These are phyloP conservation scores for Phytopythium kandeliae DNA, from an alignment of 352 stramenopile species.

Conservation along the genomic window DNA sequence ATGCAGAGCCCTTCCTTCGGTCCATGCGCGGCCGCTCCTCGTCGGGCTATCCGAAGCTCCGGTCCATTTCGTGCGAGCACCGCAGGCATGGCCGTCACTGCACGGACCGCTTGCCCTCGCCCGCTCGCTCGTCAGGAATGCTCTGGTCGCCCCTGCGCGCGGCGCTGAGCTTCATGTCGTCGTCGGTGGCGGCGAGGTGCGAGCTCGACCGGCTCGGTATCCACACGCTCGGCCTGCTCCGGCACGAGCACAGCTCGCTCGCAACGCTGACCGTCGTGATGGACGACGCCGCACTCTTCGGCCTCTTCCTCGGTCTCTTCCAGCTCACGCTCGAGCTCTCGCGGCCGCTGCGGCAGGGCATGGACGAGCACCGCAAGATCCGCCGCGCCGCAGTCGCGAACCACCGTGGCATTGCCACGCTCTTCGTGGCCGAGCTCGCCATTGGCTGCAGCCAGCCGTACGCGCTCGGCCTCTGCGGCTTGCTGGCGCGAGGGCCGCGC, in stretches of 20 bases:
- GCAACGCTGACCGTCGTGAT: conserved; percentile 28
- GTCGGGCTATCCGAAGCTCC: too few relatives aligned
- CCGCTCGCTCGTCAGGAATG: too few relatives aligned
- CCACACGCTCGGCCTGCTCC: conserved; percentile 20
- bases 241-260: conserved; percentile 23
- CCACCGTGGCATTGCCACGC: conserved; percentile 18
- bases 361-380: conserved; percentile 29
- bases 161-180: too few relatives aligned
- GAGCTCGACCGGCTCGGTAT: conserved; percentile 33
- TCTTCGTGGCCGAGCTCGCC: conserved; percentile 55
- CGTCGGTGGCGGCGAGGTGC: background rate
- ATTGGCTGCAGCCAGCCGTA: conserved; percentile 38
- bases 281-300: conserved; percentile 33
- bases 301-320: conserved; percentile 36
- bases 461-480: too few relatives aligned
- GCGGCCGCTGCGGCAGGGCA: conserved; percentile 24
- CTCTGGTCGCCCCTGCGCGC: too few relatives aligned
- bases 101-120: too few relatives aligned
- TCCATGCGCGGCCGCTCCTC: too few relatives aligned
- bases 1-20: too few relatives aligned
- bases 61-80: too few relatives aligned
- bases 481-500: too few relatives aligned
- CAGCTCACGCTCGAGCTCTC: conserved; percentile 36
- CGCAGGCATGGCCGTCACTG: too few relatives aligned
- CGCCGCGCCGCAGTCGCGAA: conserved; percentile 23